Evolutionary conservation across 768 basidiomycete species (phyloP).

Genomic region (Boletus rubropictus): DNA sequence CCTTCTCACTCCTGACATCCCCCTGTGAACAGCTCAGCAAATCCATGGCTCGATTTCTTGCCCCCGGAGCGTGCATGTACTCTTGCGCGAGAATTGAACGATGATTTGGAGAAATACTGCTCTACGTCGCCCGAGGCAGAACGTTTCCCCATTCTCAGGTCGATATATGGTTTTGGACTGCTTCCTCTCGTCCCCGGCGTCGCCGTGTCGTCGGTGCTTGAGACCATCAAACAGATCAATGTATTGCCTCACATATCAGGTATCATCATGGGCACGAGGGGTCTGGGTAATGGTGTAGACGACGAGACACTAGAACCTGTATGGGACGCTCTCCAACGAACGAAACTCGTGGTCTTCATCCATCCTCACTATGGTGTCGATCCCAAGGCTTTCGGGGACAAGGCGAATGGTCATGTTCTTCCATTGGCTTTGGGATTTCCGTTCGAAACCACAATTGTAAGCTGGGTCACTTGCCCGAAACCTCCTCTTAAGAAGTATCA

Average conservation of each 20-base stretch:
- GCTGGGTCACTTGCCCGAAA: constrained; percentile 23
- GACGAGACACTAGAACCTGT: constrained; percentile 73
- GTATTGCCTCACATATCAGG: constrained; percentile 61
- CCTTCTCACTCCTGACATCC: constrained; percentile 14
- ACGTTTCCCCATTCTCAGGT: constrained; percentile 40
- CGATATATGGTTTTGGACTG: constrained; percentile 79
- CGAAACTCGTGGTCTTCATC: constrained; percentile 71
- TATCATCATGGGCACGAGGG: constrained; percentile 80
- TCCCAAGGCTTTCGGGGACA: constrained; percentile 65
- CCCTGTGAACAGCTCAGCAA: constrained; percentile 56
- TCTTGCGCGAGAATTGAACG: constrained; percentile 68
- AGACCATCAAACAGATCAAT: constrained; percentile 62
- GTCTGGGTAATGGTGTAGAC: constrained; percentile 71
- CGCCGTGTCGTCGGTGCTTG: constrained; percentile 48
- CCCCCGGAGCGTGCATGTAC: constrained; percentile 56
- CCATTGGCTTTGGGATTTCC: constrained; percentile 86
- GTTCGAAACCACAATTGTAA: constrained; percentile 81
- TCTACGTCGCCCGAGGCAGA: constrained; percentile 47
- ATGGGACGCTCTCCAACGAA: constrained; percentile 70
- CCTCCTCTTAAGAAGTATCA: constrained; percentile 6
- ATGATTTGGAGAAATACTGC: constrained; percentile 76
- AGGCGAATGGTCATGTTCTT: constrained; percentile 80
- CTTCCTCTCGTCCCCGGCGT: constrained; percentile 75
- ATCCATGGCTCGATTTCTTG: constrained; percentile 90
- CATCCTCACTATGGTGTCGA: constrained; percentile 87